Percentiles rank a stretch among this genome's conserved stretches.
These are phyloP conservation scores for Sarocladium oryzae DNA, from an alignment of 2,329 filamentous ascomycete genomes.

Conservation along the genomic window DNA sequence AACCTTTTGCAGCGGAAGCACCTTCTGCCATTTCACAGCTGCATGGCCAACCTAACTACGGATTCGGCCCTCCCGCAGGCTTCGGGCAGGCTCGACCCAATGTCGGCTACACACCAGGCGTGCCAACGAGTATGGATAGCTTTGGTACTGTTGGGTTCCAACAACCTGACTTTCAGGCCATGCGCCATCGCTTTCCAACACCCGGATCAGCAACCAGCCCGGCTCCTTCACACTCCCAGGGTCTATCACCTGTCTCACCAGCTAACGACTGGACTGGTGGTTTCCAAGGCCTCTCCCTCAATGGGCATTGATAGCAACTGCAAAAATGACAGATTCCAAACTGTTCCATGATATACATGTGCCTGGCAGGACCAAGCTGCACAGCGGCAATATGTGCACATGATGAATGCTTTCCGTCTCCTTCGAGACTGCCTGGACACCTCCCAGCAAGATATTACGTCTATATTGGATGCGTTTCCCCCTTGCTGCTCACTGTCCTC, in stretches of 20 bases:
- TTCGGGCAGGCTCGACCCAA: constrained; percentile 27
- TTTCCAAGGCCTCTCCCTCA: constrained; percentile 69
- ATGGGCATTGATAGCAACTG: constrained; percentile 41
- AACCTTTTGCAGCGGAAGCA: constrained; percentile 37
- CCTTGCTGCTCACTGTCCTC: neutral
- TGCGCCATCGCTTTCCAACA: constrained; percentile 41
- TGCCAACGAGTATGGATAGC: constrained; percentile 23
- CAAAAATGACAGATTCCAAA: neutral
- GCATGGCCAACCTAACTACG: constrained; percentile 29
- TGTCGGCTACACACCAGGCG: constrained; percentile 21
- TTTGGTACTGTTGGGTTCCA: constrained; percentile 24
- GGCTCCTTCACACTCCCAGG: constrained; percentile 26
- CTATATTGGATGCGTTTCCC: neutral
- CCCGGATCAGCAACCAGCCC: constrained; percentile 30
- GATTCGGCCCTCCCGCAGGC: constrained; percentile 24
- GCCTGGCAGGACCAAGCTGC: neutral
- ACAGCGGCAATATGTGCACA: neutral
- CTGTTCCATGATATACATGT: neutral
- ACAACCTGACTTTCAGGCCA: constrained; percentile 38
- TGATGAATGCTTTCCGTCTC: neutral
- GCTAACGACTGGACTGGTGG: constrained; percentile 55
- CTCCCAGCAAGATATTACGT: neutral
- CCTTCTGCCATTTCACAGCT: constrained; percentile 29
- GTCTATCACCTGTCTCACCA: constrained; percentile 33
- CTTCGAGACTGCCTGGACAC: neutral